These are phyloP conservation scores for Oryza brachyantha DNA, from an alignment of 176 grass and related monocot species.

Conservation along the genomic window DNA sequence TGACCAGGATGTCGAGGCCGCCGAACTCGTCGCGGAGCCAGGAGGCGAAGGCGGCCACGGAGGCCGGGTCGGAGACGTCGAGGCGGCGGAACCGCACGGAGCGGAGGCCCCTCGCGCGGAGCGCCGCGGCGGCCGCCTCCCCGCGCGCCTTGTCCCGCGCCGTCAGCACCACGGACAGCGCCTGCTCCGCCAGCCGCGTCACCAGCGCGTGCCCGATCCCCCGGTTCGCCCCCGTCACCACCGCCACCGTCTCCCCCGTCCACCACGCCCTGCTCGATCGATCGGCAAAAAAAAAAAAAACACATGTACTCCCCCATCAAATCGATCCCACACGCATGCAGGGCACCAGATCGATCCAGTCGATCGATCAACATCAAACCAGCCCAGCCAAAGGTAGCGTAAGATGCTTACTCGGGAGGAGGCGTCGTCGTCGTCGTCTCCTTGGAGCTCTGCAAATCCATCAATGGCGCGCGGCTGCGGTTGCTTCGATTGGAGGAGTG, in stretches of 20 bases:
- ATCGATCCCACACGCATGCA: too few species aligned
- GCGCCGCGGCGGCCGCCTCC: constrained; percentile 58
- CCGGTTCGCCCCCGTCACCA: constrained; percentile 74
- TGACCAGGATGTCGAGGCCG: constrained; percentile 82
- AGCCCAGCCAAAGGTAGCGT: too few species aligned
- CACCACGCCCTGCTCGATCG: constrained; percentile 45
- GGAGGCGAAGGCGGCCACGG: constrained; percentile 57
- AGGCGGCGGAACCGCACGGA: constrained; percentile 52
- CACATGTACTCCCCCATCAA: too few species aligned
- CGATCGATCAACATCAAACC: too few species aligned
- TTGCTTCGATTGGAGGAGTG: too few species aligned
- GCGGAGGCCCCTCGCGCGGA: constrained; percentile 29
- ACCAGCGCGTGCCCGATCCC: constrained; percentile 66
- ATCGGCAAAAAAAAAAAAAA: too few species aligned
- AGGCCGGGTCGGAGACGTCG: constrained; percentile 59
- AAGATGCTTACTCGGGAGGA: neutral
- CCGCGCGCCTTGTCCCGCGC: constrained; percentile 57
- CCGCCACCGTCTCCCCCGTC: constrained; percentile 65
- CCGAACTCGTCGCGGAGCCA: constrained; percentile 59
- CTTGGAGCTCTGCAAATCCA: neutral
- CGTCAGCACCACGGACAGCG: constrained; percentile 74
- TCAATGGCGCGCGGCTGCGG: too few species aligned
- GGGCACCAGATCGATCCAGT: too few species aligned
- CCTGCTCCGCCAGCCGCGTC: constrained; percentile 56
- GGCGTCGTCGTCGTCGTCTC: neutral